Conservation (phyloP, 148 eudicot species). For the Heliamphora exappendiculata region DNA sequence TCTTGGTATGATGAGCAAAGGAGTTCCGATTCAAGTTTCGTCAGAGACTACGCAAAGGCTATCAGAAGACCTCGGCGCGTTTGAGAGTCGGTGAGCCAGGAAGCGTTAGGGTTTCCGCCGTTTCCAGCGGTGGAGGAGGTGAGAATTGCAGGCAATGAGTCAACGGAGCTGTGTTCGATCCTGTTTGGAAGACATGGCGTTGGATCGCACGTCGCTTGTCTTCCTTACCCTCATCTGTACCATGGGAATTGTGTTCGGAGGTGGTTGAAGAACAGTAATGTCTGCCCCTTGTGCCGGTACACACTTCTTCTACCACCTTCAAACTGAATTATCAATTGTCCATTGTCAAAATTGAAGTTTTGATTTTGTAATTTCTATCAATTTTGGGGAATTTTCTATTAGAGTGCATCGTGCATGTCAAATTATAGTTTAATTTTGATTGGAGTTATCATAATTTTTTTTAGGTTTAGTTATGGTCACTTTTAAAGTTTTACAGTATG, state of each 20-base stretch:
- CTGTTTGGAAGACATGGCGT: conserved; percentile 6
- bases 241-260: conserved; percentile 1
- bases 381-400: no score
- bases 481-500: no score
- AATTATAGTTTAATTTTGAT: no score
- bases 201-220: neutral
- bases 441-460: no score
- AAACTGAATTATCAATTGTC: no score
- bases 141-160: neutral
- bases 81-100: neutral
- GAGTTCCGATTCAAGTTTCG: neutral
- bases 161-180: neutral
- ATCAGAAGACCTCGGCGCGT: neutral
- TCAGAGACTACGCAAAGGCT: neutral
- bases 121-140: neutral
- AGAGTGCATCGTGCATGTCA: no score
- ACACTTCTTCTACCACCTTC: no score
- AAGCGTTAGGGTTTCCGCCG: neutral
- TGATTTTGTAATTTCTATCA: no score
- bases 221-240: conserved; percentile 10
- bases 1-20: neutral
- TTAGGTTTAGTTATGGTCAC: no score
- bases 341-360: no score
- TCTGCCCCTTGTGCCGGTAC: conserved; percentile 1
- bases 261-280: conserved; percentile 1